Evolutionary conservation across 768 basidiomycete species (phyloP).

Genomic region (Amyloporia xantha): DNA sequence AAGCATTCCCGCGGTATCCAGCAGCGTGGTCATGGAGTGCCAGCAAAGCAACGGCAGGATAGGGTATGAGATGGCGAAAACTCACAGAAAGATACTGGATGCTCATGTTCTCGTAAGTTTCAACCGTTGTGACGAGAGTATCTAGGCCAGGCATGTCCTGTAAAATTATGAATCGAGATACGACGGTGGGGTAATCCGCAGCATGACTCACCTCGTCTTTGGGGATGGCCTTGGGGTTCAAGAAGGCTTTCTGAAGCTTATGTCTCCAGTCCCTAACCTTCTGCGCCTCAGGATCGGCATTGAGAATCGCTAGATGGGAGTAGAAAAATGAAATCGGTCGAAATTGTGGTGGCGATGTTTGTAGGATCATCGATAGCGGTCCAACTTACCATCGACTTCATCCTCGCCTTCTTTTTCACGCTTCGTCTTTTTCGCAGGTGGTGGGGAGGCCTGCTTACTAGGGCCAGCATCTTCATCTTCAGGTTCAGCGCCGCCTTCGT

Average conservation of each 20-base stretch:
- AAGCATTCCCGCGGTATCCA: conserved; percentile 13
- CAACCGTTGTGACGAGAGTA: conserved; percentile 67
- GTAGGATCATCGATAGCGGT: conserved; percentile 1
- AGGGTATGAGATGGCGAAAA: conserved; percentile 11
- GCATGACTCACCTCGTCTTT: conserved; percentile 51
- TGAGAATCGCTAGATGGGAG: conserved; percentile 32
- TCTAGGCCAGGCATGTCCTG: conserved; percentile 78
- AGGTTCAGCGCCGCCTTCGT: conserved; percentile 30
- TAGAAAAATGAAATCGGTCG: not conserved
- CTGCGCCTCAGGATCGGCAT: conserved; percentile 52
- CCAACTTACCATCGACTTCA: conserved; percentile 49
- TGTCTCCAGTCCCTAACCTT: conserved; percentile 91
- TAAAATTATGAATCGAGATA: conserved; percentile 7
- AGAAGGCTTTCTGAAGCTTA: conserved; percentile 81
- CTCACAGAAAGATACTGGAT: conserved; percentile 65
- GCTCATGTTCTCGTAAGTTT: conserved; percentile 69
- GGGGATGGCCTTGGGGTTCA: conserved; percentile 58
- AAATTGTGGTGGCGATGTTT: not conserved
- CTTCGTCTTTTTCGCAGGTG: conserved; percentile 59
- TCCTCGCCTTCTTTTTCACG: conserved; percentile 54
- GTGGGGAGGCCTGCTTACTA: conserved; percentile 50
- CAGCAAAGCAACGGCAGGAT: conserved; percentile 26
- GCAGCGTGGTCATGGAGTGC: conserved; percentile 12
- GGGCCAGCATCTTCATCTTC: conserved; percentile 37
- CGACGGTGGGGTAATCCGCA: not conserved